Conservation (phyloP, 164 flowering plant genomes). For the Santalum album region DNA sequence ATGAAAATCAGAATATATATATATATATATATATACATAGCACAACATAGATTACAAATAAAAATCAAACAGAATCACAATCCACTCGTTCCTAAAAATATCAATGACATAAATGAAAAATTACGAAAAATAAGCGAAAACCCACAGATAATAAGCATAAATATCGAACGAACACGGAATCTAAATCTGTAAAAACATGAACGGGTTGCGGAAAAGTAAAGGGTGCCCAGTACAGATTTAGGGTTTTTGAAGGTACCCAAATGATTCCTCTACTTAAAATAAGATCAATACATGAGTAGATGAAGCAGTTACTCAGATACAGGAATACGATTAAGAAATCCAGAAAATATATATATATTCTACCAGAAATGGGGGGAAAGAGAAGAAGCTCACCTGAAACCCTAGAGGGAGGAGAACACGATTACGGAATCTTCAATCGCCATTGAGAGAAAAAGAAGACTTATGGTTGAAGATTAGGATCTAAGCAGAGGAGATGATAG, state of each 20-base stretch:
- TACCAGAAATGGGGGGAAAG: neutral
- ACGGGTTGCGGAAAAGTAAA: too few species aligned
- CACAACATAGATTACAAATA: neutral
- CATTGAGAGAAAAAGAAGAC: neutral
- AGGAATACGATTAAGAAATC: neutral
- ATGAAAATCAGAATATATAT: neutral
- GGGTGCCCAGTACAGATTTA: conserved; percentile 1
- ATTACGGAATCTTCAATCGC: conserved; percentile 10
- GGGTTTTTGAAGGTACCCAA: neutral
- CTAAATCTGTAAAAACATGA: neutral
- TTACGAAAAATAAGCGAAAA: neutral
- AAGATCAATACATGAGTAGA: neutral
- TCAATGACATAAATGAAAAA: neutral
- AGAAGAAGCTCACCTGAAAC: conserved; percentile 11
- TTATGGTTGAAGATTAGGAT: conserved; percentile 10
- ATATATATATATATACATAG: neutral
- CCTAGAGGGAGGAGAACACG: conserved; percentile 4
- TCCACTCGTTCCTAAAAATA: neutral
- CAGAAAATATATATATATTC: neutral
- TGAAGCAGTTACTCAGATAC: neutral
- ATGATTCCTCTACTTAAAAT: conserved; percentile 3
- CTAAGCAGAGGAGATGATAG: conserved; percentile 1
- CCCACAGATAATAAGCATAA: neutral
- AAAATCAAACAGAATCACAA: neutral
- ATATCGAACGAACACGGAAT: neutral